Evolutionary conservation across 139 green algal species (phyloP), one percentile per base, ranked within the genome.

Genomic region (Haematococcus sp.): DNA sequence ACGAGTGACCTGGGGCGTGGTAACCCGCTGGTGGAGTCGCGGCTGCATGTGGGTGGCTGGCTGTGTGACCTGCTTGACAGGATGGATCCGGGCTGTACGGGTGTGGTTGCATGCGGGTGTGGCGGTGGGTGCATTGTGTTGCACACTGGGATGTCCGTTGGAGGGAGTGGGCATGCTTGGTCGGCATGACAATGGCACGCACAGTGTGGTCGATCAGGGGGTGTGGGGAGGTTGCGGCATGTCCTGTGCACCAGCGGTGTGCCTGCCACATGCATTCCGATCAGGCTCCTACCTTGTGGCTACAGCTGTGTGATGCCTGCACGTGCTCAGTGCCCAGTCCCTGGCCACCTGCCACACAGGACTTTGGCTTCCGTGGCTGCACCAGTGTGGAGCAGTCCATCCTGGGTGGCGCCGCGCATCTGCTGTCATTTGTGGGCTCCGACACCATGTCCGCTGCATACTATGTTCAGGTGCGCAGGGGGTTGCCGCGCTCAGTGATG

Each of bases 361-460:
- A 86, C 76, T 86, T 86, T 65, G 80, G 80, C 30, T 86, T 86
- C 75, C 74, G 78, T 27, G 93, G 92, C 28, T 97, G 90, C 86
- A 95, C 91, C 0, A 84, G 71, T 44, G 66, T 94, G 31, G 92
- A 97, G 78, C 93, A 97, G 82, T 88, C 78, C 52, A 85, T 98
- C 43, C 80, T 97, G 31, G 93, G 93, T 5, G 93, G 93, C 17
- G 87, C 81, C 58, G 93, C 93, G 1, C 93, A 98, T 83, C 80
- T 98, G 68, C 84, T 98, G 16, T 94, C 86, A 76, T 98, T 97
- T 77, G 79, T 85, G 23, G 90, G 91, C 44, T 88, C 81, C 25
- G 93, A 98, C 76, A 98, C 93, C 17, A 89, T 97, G 81, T 87
- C 86, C 2, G 93, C 93, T 3, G 88, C 88, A 2, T 98, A 92